phyloP scores from a whole-genome alignment of 345 rosid species.

The Hibiscus mutabilis region DNA sequence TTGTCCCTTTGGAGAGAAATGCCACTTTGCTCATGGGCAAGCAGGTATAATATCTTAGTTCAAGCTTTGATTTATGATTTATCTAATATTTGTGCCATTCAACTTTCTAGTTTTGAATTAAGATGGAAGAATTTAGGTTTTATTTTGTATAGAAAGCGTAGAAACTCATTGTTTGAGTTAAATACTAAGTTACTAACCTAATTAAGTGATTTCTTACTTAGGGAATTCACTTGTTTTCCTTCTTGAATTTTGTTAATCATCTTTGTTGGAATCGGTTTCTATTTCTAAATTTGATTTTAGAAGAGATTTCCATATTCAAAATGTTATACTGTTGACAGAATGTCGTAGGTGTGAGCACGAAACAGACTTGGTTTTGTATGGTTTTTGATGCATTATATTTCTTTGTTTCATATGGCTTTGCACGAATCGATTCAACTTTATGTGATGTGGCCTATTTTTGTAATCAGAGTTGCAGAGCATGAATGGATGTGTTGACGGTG shows the following conservation, averaged over 20 bases:
- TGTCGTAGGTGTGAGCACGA: neutral
- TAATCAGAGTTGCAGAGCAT: conserved; percentile 56
- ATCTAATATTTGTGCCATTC: neutral
- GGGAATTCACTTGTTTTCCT: neutral
- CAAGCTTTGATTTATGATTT: neutral
- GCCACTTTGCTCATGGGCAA: conserved; percentile 93
- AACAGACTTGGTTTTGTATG: neutral
- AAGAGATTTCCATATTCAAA: neutral
- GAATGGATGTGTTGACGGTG: conserved; percentile 52
- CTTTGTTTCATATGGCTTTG: neutral
- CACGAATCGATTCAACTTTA: neutral
- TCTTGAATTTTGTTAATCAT: neutral
- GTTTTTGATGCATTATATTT: neutral
- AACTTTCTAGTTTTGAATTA: neutral
- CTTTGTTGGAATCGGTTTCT: neutral
- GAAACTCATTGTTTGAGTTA: neutral
- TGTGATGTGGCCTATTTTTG: conserved; percentile 8
- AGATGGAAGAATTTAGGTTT: neutral
- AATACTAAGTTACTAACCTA: neutral
- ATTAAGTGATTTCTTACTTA: neutral
- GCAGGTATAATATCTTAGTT: conserved; percentile 41
- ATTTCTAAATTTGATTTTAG: neutral
- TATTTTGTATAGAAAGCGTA: neutral
- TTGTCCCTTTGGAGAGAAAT: conserved; percentile 85
- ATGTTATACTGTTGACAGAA: neutral